Evolutionary conservation across 2,329 filamentous ascomycete species (phyloP), one percentile per base, ranked within the genome.

Genomic region (Colletotrichum cuscutae): DNA sequence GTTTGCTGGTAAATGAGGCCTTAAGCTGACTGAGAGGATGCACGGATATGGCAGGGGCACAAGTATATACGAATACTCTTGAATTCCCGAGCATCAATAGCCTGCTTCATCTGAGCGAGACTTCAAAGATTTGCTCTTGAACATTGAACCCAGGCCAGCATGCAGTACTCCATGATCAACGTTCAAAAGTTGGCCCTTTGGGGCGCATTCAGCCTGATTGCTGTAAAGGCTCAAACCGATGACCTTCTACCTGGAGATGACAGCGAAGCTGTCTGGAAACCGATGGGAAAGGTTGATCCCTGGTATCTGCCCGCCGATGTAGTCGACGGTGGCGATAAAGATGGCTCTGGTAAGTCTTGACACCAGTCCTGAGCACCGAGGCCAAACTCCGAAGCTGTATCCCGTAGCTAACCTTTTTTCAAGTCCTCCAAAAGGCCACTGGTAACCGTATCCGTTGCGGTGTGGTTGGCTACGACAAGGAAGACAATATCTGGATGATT

Each of bases 381-480:
- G 8, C 42, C 19, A 6, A 19, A 42, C 37, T 15, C 12, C 37
- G 11, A 22, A 19, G 37, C 15, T 19, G 13, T 42, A 6, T 42
- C 2, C 15, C 7, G 15, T 7, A 49, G 19, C 42, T 49, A 49
- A 49, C 19, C 8, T 22, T 49, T n/a, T 1, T 22, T 9, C 8
- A 19, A 49, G 42, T 49, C 6, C 19, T 49, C 42, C 42, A n/a
- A n/a, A 22, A n/a, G 19, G 19, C 42, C 19, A n/a, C 42, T n/a
- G 42, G 42, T n/a, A 24, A 54, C 52, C 7, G 63, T 8, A 53
- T 65, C 2, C 63, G 63, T 15, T 65, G 63, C 22, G 63, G 63
- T 7, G 63, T 65, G 15, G 63, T 65, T 9, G 28, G 52, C 9
- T 15, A 37, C 30, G 63, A 58, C 22, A 30, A 42, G 5, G 19